Evolutionary conservation across 352 stramenopile species (phyloP).

Genomic region (Pythium diclinum): DNA sequence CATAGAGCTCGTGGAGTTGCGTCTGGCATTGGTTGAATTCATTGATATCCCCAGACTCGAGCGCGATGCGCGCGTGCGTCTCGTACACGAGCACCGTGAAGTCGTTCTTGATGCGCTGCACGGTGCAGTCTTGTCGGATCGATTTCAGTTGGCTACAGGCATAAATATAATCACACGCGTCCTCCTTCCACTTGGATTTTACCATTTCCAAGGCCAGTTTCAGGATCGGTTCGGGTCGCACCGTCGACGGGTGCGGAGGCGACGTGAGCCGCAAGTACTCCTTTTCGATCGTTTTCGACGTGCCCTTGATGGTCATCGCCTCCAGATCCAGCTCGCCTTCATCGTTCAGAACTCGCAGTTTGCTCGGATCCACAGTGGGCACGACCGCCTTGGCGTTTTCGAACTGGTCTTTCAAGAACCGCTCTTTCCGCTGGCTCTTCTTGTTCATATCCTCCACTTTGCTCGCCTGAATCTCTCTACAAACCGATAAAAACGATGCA

Average conservation of each 20-base stretch:
- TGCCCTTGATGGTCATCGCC: constrained; percentile 93
- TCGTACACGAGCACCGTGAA: constrained; percentile 98
- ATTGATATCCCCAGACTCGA: constrained; percentile 95
- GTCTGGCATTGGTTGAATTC: constrained; percentile 96
- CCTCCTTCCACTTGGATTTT: constrained; percentile 84
- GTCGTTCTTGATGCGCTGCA: constrained; percentile 95
- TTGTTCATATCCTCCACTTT: constrained; percentile 48
- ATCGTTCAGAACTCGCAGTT: constrained; percentile 66
- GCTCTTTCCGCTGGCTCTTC: constrained; percentile 71
- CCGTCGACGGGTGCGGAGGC: constrained; percentile 91
- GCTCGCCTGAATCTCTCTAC: constrained; percentile 5
- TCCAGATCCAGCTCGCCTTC: constrained; percentile 83
- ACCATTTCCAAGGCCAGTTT: constrained; percentile 85
- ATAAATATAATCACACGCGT: constrained; percentile 91
- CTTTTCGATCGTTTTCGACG: constrained; percentile 95
- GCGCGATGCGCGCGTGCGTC: constrained; percentile 93
- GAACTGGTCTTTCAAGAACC: constrained; percentile 73
- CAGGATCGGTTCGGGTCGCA: constrained; percentile 93
- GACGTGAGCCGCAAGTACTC: constrained; percentile 97
- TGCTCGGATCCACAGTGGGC: constrained; percentile 65
- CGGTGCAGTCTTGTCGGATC: constrained; percentile 98
- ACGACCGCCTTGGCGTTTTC: constrained; percentile 62
- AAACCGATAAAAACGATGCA: not conserved
- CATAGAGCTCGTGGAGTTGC: constrained; percentile 86
- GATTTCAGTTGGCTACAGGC: constrained; percentile 98